Conservation (phyloP, 495 filamentous ascomycete genomes). For the Collariella sp. region DNA sequence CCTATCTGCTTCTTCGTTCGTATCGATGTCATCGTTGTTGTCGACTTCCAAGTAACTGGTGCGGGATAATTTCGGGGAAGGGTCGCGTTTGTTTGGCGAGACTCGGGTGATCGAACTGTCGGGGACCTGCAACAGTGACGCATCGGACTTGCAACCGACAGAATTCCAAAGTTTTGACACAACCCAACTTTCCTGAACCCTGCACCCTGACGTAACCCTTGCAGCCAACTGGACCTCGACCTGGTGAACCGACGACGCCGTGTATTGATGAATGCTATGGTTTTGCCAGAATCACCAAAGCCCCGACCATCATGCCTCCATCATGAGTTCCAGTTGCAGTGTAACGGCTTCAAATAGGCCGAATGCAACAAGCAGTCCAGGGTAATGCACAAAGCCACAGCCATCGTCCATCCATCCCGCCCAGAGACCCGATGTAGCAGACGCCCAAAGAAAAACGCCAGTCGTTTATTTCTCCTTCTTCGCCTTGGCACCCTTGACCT, state of each 20-base stretch:
- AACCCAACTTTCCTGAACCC: too few species aligned
- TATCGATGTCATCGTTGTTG: too few species aligned
- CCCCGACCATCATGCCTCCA: slow-evolving; percentile 30
- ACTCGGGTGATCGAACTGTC: too few species aligned
- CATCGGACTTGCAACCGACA: too few species aligned
- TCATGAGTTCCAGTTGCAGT: slow-evolving; percentile 21
- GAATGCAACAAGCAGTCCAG: slow-evolving; percentile 22
- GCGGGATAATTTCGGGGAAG: too few species aligned
- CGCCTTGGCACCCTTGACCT: slow-evolving; percentile 76
- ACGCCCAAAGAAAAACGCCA: slow-evolving; percentile 25
- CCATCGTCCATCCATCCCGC: slow-evolving; percentile 21
- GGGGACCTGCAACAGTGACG: too few species aligned
- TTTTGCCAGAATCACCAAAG: slow-evolving; percentile 23
- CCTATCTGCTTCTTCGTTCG: too few species aligned
- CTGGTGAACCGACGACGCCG: slow-evolving; percentile 20
- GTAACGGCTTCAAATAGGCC: slow-evolving; percentile 19
- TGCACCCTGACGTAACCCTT: not conserved
- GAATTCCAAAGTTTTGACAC: too few species aligned
- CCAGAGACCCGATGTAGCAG: slow-evolving; percentile 20
- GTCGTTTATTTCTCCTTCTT: slow-evolving; percentile 55
- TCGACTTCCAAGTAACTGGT: too few species aligned
- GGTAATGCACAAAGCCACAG: slow-evolving; percentile 31
- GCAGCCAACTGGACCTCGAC: not conserved
- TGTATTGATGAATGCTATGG: slow-evolving; percentile 32
- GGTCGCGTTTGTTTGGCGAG: too few species aligned